Percentiles rank a stretch among this genome's conserved stretches.
These are phyloP conservation scores for Vitis hybrid DNA, from an alignment of 177 flowering plant species.

Conservation along the genomic window DNA sequence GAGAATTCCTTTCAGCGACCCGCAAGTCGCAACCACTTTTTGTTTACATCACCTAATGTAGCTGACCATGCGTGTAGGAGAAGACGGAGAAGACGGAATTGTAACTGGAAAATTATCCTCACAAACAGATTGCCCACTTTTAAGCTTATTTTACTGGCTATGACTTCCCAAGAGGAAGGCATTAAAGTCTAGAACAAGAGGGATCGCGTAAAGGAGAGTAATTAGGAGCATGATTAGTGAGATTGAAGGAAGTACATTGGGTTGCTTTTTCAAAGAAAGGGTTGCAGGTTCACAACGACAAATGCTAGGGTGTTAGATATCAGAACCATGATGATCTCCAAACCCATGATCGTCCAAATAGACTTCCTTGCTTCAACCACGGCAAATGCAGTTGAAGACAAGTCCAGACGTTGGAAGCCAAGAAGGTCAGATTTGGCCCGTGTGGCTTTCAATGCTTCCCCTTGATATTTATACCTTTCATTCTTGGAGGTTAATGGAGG, in stretches of 20 bases:
- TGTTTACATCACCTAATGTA: conserved; percentile 28
- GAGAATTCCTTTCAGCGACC: conserved; percentile 47
- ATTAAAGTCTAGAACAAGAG: conserved; percentile 59
- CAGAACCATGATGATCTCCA: no score
- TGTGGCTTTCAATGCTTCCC: no score
- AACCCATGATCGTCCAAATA: conserved; percentile 40
- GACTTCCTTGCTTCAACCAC: conserved; percentile 13
- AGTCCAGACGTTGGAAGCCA: conserved; percentile 28
- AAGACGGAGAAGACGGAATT: conserved; percentile 55
- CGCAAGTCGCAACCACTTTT: conserved; percentile 19
- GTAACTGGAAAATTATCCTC: conserved; percentile 44
- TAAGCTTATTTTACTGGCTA: conserved; percentile 31
- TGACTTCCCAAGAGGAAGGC: conserved; percentile 33
- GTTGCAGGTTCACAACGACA: conserved; percentile 45
- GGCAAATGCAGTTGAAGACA: conserved; percentile 26
- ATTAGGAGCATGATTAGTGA: conserved; percentile 62
- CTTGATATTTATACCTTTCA: conserved; percentile 16
- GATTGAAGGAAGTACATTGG: conserved; percentile 42
- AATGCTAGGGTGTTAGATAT: conserved; percentile 54
- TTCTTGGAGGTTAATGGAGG: conserved; percentile 34
- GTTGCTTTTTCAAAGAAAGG: conserved; percentile 48
- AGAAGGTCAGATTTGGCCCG: conserved; percentile 38
- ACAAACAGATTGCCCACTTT: conserved; percentile 59
- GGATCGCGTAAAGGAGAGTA: conserved; percentile 58
- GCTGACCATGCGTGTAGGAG: conserved; percentile 57